Percentiles rank a stretch among this genome's conserved stretches.
Conservation (phyloP, 78 protist species). For the Protostelium mycophagum region DNA sequence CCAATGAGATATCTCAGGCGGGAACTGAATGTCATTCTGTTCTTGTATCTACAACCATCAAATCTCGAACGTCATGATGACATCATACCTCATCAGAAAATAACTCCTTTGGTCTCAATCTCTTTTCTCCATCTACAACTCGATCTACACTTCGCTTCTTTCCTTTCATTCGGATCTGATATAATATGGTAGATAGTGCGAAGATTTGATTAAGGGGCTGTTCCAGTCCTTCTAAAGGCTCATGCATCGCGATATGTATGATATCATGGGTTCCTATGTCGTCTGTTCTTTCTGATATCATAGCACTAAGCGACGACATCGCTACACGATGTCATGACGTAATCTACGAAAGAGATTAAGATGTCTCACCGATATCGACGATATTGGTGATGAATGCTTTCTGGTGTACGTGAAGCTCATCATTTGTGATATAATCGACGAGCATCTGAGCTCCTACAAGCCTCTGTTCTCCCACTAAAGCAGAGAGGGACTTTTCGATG, state of each 20-base stretch:
- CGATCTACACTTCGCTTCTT: neutral
- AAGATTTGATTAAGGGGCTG: neutral
- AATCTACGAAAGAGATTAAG: neutral
- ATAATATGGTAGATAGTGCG: neutral
- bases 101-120: neutral
- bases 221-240: neutral
- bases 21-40: neutral
- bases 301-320: neutral
- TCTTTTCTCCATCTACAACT: neutral
- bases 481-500: neutral
- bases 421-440: neutral
- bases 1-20: neutral
- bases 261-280: neutral
- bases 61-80: neutral
- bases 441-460: neutral
- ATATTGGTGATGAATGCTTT: neutral
- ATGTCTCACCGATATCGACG: neutral
- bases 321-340: neutral
- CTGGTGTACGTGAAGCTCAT: neutral
- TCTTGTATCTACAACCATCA: neutral
- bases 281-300: neutral
- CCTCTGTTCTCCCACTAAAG: neutral
- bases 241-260: neutral
- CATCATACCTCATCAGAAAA: neutral
- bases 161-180: neutral